phyloP scores from a whole-genome alignment of 192 early-diverging fungal species.

The Gigaspora rosea region DNA sequence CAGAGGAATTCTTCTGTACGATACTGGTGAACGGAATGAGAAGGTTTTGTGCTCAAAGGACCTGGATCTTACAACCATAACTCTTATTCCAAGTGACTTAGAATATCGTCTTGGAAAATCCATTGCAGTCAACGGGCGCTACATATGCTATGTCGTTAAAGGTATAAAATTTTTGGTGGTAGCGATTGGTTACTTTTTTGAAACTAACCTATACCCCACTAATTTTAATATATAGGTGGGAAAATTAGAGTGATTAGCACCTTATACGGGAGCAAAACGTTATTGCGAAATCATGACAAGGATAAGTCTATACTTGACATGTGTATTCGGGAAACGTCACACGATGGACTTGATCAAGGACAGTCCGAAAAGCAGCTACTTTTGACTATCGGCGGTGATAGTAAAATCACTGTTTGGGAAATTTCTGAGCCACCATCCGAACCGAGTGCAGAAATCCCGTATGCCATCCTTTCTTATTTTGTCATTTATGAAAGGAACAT shows the following conservation, averaged over 20 bases:
- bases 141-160: constrained; percentile 52
- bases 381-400: constrained; percentile 21
- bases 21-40: constrained; percentile 41
- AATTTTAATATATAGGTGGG: constrained; percentile 18
- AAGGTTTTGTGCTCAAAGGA: constrained; percentile 43
- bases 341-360: neutral
- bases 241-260: constrained; percentile 32
- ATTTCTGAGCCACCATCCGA: constrained; percentile 8
- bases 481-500: constrained; percentile 12
- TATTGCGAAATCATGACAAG: constrained; percentile 30
- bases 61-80: constrained; percentile 45
- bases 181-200: neutral
- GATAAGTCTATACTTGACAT: constrained; percentile 33
- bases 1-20: constrained; percentile 33
- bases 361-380: constrained; percentile 6
- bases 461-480: constrained; percentile 6
- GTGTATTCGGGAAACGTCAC: constrained; percentile 7
- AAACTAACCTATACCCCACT: neutral
- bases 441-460: constrained; percentile 31
- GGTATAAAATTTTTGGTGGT: constrained; percentile 27
- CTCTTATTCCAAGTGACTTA: constrained; percentile 41
- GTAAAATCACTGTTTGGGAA: constrained; percentile 33
- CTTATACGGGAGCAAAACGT: constrained; percentile 27
- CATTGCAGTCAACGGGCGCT: constrained; percentile 47
- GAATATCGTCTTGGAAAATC: constrained; percentile 47